These are phyloP conservation scores for Pezizomycotina sp. DNA, from an alignment of 2,329 filamentous ascomycete genomes.

Conservation along the genomic window DNA sequence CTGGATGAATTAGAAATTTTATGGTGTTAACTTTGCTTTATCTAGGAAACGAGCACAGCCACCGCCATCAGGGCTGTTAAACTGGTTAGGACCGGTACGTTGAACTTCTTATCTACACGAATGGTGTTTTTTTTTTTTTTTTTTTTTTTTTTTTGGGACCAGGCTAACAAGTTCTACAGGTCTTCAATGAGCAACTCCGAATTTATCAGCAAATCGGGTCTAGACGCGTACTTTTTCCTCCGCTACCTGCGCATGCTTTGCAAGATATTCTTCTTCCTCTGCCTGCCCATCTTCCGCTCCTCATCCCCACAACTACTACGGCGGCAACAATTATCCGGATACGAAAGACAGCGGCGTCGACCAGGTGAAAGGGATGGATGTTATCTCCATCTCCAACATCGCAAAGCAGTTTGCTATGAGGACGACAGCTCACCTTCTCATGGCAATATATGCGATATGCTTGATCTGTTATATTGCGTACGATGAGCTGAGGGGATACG, in stretches of 20 bases:
- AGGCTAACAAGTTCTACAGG: too few species aligned
- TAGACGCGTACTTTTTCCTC: constrained; percentile 95
- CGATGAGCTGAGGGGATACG: constrained; percentile 67
- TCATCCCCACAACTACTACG: constrained; percentile 70
- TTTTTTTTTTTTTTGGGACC: too few species aligned
- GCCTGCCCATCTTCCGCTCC: constrained; percentile 73
- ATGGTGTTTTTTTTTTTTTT: too few species aligned
- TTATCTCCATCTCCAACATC: constrained; percentile 79
- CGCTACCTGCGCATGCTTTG: constrained; percentile 75
- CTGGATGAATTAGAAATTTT: too few species aligned
- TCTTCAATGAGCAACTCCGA: constrained; percentile 35
- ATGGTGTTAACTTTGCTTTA: too few species aligned
- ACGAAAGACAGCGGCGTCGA: constrained; percentile 40
- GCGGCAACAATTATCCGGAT: too few species aligned
- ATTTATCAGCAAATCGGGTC: constrained; percentile 83
- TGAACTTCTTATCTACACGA: too few species aligned
- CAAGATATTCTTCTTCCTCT: constrained; percentile 73
- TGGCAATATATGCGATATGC: constrained; percentile 59
- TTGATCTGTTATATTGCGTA: constrained; percentile 85
- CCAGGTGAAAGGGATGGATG: constrained; percentile 53
- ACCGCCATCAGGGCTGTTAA: too few species aligned
- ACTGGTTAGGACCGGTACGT: too few species aligned
- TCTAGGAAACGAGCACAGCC: too few species aligned
- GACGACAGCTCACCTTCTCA: constrained; percentile 68
- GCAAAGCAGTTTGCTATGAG: constrained; percentile 45